Evolutionary conservation across 176 grass and related monocot genomes (phyloP).

Genomic region (Panicum miliaceum): DNA sequence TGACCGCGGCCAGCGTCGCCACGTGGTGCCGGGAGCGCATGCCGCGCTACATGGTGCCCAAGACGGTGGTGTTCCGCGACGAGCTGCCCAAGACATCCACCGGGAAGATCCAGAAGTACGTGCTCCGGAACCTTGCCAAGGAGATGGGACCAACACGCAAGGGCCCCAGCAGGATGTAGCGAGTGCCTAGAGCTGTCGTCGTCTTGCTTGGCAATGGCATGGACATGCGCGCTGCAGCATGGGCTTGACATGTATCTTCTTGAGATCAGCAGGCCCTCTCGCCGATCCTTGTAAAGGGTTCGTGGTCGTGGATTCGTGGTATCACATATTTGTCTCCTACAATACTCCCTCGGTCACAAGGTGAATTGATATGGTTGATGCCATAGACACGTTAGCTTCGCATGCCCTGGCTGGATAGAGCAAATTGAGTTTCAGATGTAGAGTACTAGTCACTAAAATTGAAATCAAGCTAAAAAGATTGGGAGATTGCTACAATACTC

Average conservation of each 20-base stretch:
- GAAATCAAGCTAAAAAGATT: no score
- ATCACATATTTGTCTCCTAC: no score
- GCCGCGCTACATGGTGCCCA: constrained; percentile 85
- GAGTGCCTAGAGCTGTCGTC: no score
- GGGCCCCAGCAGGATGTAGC: constrained; percentile 41
- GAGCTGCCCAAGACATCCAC: constrained; percentile 87
- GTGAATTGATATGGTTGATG: no score
- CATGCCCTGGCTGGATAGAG: no score
- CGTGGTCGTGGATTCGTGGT: not conserved
- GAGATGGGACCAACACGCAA: constrained; percentile 49
- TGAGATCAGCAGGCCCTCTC: not conserved
- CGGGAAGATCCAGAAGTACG: constrained; percentile 78
- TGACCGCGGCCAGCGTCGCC: constrained; percentile 48
- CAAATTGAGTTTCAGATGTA: no score
- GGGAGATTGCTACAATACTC: no score
- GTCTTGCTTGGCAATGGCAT: not conserved
- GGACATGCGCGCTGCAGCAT: not conserved
- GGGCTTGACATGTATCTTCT: not conserved
- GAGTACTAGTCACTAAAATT: no score
- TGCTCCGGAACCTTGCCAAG: constrained; percentile 62
- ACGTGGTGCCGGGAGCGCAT: constrained; percentile 74
- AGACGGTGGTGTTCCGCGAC: constrained; percentile 57
- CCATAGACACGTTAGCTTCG: no score
- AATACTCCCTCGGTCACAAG: no score
- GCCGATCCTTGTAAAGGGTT: not conserved